Percentiles rank a stretch among this genome's conserved stretches.
phyloP scores from a whole-genome alignment of 257 asterid species.

The Eustoma russellianum region DNA sequence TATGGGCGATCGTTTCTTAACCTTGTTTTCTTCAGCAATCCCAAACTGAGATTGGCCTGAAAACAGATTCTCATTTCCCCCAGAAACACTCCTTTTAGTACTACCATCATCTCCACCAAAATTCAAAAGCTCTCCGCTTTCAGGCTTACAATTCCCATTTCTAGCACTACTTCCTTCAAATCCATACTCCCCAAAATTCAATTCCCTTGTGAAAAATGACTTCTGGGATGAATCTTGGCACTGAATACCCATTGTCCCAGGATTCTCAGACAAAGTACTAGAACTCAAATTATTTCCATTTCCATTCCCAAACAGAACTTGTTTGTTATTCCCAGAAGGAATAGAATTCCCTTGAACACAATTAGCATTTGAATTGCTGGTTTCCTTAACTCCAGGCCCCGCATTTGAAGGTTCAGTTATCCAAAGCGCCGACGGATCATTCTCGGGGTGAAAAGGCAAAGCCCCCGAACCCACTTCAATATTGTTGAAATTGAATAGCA shows the following conservation, averaged over 20 bases:
- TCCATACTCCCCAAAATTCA: slow-evolving; percentile 47
- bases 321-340: slow-evolving; percentile 28
- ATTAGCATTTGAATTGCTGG: slow-evolving; percentile 2
- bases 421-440: slow-evolving; percentile 59
- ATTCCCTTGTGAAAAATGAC: slow-evolving; percentile 21
- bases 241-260: slow-evolving; percentile 8
- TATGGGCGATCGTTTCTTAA: slow-evolving; percentile 40
- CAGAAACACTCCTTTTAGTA: slow-evolving; percentile 14
- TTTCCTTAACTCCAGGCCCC: slow-evolving; percentile 30
- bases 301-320: slow-evolving; percentile 24
- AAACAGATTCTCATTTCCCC: slow-evolving; percentile 34
- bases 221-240: slow-evolving; percentile 12
- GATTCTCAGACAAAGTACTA: slow-evolving; percentile 36
- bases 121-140: slow-evolving; percentile 47
- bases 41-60: slow-evolving; percentile 19
- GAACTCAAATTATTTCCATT: slow-evolving; percentile 38
- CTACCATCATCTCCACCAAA: slow-evolving; percentile 38
- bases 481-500: slow-evolving; percentile 49
- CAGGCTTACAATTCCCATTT: slow-evolving; percentile 41
- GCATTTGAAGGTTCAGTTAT: slow-evolving; percentile 48
- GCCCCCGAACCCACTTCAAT: slow-evolving; percentile 41
- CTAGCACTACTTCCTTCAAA: slow-evolving; percentile 27
- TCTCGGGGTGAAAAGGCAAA: slow-evolving; percentile 39
- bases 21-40: slow-evolving; percentile 11
- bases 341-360: slow-evolving; percentile 13